These are phyloP conservation scores for Penicillium expansum DNA, from an alignment of 2,329 filamentous ascomycete genomes.

Conservation along the genomic window DNA sequence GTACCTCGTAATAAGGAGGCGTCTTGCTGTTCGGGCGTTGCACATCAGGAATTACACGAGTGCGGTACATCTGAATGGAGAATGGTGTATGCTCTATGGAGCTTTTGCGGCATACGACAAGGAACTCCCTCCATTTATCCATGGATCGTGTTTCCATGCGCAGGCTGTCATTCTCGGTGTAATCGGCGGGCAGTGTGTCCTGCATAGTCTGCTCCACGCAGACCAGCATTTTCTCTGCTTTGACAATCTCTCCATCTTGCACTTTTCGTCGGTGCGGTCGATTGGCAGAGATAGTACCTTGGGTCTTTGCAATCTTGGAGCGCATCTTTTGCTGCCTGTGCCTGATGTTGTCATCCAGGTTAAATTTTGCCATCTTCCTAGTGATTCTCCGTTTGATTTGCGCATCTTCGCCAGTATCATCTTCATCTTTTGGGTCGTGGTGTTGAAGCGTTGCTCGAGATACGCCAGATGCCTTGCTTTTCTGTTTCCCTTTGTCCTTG, in stretches of 20 bases:
- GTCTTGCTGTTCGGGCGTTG: constrained; percentile 54
- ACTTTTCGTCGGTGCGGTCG: constrained; percentile 39
- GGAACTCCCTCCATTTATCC: constrained; percentile 65
- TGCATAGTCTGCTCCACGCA: constrained; percentile 56
- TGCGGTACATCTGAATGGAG: constrained; percentile 60
- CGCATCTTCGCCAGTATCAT: constrained; percentile 11
- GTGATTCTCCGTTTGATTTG: constrained; percentile 21
- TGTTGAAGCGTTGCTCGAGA: constrained; percentile 27
- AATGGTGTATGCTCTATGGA: constrained; percentile 55
- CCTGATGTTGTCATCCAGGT: constrained; percentile 44
- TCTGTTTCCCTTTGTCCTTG: constrained; percentile 23
- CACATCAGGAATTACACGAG: constrained; percentile 60
- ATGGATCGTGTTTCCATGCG: constrained; percentile 57
- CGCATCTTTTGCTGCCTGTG: constrained; percentile 42
- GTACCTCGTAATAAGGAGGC: constrained; percentile 57
- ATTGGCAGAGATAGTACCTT: constrained; percentile 34
- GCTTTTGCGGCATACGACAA: constrained; percentile 60
- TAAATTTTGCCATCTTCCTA: constrained; percentile 44
- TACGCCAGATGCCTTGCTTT: constrained; percentile 15
- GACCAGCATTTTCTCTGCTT: constrained; percentile 67
- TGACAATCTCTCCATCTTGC: constrained; percentile 61
- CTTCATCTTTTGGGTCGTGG: constrained; percentile 36
- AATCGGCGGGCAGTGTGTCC: constrained; percentile 57
- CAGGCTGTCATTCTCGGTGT: constrained; percentile 62
- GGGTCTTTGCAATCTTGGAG: constrained; percentile 38